A percentile compares a stretch with the other conserved stretches of the same genome.
phyloP scores from a whole-genome alignment of 495 filamentous ascomycete genomes.

The Penicillium canescens region DNA sequence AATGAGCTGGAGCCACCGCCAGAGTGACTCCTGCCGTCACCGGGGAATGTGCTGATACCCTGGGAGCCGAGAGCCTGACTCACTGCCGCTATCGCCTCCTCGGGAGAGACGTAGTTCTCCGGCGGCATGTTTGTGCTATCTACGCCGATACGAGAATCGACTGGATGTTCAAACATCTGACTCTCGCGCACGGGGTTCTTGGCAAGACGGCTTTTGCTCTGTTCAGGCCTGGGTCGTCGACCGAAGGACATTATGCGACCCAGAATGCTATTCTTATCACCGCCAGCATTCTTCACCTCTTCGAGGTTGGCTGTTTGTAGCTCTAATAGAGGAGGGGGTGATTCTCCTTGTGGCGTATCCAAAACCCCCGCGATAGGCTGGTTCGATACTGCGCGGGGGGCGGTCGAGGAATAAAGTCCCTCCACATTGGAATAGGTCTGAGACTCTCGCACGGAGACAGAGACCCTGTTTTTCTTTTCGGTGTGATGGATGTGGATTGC shows the following conservation, averaged over 20 bases:
- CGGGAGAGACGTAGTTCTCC: slow-evolving; percentile 18
- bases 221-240: slow-evolving; percentile 26
- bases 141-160: slow-evolving; percentile 5
- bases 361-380: slow-evolving; percentile 2
- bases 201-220: slow-evolving; percentile 16
- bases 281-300: background rate
- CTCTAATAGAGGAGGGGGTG: slow-evolving; percentile 15
- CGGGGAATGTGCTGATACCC: background rate
- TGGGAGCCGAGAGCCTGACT: slow-evolving; percentile 16
- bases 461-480: slow-evolving; percentile 16
- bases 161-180: slow-evolving; percentile 1
- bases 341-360: slow-evolving; percentile 1
- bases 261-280: slow-evolving; percentile 3
- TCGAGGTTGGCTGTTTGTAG: slow-evolving; percentile 13
- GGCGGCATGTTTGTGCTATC: slow-evolving; percentile 12
- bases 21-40: slow-evolving; percentile 2
- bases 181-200: slow-evolving; percentile 14
- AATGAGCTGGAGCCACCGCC: slow-evolving; percentile 9
- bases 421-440: slow-evolving; percentile 5
- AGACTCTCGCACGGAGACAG: slow-evolving; percentile 2
- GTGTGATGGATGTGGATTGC: slow-evolving; percentile 28
- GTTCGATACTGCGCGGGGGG: background rate
- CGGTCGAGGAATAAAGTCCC: background rate
- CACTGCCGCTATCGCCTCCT: slow-evolving; percentile 22
- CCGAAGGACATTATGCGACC: slow-evolving; percentile 24